phyloP scores from a whole-genome alignment of 345 rosid species.

The Eucalyptus virginea region DNA sequence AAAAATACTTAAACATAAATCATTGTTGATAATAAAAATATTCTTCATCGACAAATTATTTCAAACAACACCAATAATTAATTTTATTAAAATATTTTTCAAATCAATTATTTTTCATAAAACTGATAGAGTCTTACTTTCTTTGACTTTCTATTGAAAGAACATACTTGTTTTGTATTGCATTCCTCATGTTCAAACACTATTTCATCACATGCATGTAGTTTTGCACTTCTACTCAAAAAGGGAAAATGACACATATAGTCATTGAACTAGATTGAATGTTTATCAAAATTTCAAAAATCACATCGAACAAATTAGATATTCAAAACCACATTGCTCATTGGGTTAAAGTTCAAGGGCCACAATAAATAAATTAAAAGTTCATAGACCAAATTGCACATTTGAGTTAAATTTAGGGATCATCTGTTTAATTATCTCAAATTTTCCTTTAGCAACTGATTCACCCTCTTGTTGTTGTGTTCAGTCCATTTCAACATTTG shows the following conservation, averaged over 20 bases:
- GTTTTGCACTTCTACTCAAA: not conserved
- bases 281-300: no score
- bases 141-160: not conserved
- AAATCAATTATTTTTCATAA: no score
- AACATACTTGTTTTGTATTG: not conserved
- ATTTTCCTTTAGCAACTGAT: not conserved
- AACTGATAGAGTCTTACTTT: rapidly evolving
- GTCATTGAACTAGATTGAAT: not conserved
- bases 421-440: not conserved
- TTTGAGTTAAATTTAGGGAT: no score
- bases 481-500: not conserved
- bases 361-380: no score
- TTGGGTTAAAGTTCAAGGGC: no score
- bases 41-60: not conserved
- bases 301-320: no score
- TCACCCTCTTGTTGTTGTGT: not conserved
- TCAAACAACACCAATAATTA: not conserved
- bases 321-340: not conserved
- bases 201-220: not conserved
- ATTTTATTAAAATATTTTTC: no score
- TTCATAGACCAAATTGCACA: no score
- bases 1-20: no score
- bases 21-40: no score
- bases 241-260: not conserved
- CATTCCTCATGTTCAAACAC: not conserved